Percentiles rank a stretch among this genome's conserved stretches.
Conservation (phyloP, 164 flowering plant genomes). For the Vitis cinerea region DNA sequence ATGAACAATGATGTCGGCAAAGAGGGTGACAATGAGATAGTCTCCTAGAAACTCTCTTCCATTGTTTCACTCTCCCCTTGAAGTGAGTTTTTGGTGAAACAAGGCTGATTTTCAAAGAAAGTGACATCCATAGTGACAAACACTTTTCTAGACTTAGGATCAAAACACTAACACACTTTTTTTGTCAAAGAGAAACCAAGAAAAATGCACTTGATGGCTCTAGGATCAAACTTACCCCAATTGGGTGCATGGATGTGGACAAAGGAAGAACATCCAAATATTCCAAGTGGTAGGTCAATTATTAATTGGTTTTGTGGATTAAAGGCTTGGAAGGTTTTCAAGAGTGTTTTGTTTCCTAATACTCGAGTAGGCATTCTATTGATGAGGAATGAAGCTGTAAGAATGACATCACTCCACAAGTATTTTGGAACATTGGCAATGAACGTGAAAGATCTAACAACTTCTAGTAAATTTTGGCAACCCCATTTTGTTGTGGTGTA, state of each 20-base stretch:
- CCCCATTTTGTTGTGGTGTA: neutral
- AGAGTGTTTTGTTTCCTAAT: neutral
- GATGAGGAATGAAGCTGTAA: neutral
- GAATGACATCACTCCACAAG: neutral
- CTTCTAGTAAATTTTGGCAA: neutral
- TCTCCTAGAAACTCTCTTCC: neutral
- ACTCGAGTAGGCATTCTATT: neutral
- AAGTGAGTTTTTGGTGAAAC: neutral
- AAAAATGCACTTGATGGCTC: no score
- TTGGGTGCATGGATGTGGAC: neutral
- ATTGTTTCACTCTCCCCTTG: neutral
- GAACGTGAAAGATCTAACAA: neutral
- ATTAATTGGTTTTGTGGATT: no score
- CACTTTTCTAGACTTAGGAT: neutral
- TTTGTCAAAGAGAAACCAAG: neutral
- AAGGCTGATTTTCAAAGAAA: conserved; percentile 2
- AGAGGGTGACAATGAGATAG: neutral
- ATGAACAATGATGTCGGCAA: neutral
- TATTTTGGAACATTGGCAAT: neutral
- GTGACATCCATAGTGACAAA: conserved; percentile 5
- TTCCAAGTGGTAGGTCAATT: neutral
- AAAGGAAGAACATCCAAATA: neutral
- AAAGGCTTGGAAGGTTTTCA: neutral
- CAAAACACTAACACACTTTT: neutral
- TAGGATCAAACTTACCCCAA: neutral